These are phyloP conservation scores for Bidens hawaiensis DNA, from an alignment of 140 eudicot species.

Conservation along the genomic window DNA sequence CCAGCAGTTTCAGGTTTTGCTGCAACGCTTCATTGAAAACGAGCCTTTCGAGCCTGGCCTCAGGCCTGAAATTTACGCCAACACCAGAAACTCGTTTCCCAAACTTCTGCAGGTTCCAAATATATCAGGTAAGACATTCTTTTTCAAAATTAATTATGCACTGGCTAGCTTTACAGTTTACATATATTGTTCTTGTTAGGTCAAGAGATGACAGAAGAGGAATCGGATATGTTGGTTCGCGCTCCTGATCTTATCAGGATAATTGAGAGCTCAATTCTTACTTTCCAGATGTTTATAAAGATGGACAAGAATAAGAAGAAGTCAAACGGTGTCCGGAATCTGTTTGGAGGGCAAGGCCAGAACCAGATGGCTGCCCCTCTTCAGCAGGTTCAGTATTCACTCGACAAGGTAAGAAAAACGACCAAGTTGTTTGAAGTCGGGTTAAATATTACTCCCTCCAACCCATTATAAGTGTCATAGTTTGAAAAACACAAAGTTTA, in stretches of 20 bases:
- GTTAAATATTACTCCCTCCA: too few relatives aligned
- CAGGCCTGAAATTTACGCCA: slow-evolving; percentile 76
- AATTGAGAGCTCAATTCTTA: slow-evolving; percentile 69
- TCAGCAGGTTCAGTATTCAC: slow-evolving; percentile 77
- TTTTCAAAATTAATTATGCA: not conserved
- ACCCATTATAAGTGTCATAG: too few relatives aligned
- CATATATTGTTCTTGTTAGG: slow-evolving; percentile 34
- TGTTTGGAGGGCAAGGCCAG: slow-evolving; percentile 72
- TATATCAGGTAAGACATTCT: slow-evolving; percentile 46
- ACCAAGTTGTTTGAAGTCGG: not conserved
- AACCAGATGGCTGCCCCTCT: slow-evolving; percentile 70
- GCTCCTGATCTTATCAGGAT: slow-evolving; percentile 64
- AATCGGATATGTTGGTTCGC: slow-evolving; percentile 45
- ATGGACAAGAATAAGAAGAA: slow-evolving; percentile 73
- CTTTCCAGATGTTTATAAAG: slow-evolving; percentile 67
- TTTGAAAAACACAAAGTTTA: too few relatives aligned
- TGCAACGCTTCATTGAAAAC: slow-evolving; percentile 86
- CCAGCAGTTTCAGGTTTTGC: slow-evolving; percentile 87
- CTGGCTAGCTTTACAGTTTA: not conserved
- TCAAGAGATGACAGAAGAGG: slow-evolving; percentile 50
- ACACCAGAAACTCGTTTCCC: slow-evolving; percentile 57
- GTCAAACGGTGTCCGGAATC: slow-evolving; percentile 48
- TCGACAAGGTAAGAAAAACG: slow-evolving; percentile 56
- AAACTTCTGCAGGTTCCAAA: slow-evolving; percentile 89
- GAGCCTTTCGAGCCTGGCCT: slow-evolving; percentile 82